phyloP scores from a whole-genome alignment of 306 rosid species.

The Ceratonia siliqua region DNA sequence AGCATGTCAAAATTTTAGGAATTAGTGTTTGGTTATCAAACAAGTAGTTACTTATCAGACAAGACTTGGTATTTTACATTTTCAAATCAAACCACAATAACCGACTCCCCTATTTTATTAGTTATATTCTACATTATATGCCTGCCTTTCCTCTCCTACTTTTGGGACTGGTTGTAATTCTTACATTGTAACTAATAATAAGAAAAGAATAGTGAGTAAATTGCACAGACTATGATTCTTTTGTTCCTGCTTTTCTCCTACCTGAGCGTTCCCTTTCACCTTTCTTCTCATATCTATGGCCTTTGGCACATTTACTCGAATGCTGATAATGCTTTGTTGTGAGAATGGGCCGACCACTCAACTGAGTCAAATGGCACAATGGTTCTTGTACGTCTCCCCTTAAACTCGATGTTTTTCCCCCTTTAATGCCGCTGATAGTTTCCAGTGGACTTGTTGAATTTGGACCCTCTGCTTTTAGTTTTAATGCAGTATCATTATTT shows the following conservation, averaged over 20 bases:
- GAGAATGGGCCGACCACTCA: conserved; percentile 5
- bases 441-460: conserved; percentile 9
- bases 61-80: conserved; percentile 7
- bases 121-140: neutral
- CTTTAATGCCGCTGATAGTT: neutral
- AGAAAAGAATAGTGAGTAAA: neutral
- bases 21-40: neutral
- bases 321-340: neutral
- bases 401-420: neutral
- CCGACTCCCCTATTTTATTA: neutral
- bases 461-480: conserved; percentile 12
- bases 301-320: neutral
- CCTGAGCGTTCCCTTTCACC: neutral
- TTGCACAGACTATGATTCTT: neutral
- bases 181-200: neutral
- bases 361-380: neutral
- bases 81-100: neutral
- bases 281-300: neutral
- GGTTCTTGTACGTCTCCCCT: neutral
- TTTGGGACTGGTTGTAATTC: neutral
- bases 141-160: neutral
- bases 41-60: neutral
- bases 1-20: neutral
- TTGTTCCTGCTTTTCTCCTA: neutral
- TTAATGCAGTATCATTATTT: conserved; percentile 9